Conservation (phyloP, 495 filamentous ascomycete genomes). For the Penicillium odoratum region DNA sequence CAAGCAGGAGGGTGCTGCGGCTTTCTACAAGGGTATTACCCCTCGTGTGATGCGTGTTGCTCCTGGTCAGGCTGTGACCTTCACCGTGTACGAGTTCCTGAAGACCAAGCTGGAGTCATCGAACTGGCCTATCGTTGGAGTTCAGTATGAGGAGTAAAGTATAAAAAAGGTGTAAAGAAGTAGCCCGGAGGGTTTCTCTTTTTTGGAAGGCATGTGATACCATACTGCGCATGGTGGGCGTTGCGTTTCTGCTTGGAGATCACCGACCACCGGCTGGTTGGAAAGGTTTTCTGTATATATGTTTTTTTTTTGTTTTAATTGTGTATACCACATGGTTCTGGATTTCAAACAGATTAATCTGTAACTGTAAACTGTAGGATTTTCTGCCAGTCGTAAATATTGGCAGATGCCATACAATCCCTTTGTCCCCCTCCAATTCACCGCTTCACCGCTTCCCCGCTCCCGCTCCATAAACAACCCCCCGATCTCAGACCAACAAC, state of each 20-base stretch:
- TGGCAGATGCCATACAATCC: background rate
- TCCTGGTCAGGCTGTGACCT: slow-evolving; percentile 96
- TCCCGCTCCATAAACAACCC: slow-evolving; percentile 24
- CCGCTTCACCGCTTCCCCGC: slow-evolving; percentile 20
- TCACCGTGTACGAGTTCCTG: slow-evolving; percentile 93
- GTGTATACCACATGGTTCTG: slow-evolving; percentile 24
- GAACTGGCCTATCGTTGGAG: slow-evolving; percentile 61
- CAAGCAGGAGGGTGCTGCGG: slow-evolving; percentile 87
- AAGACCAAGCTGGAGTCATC: slow-evolving; percentile 80
- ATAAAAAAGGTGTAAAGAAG: slow-evolving; percentile 4
- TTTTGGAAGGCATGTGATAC: slow-evolving; percentile 29
- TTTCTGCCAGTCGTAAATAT: background rate
- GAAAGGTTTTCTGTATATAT: slow-evolving; percentile 25
- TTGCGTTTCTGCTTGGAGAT: slow-evolving; percentile 20
- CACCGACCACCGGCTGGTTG: slow-evolving; percentile 18
- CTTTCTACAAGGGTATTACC: slow-evolving; percentile 99
- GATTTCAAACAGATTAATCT: background rate
- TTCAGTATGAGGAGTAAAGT: slow-evolving; percentile 71
- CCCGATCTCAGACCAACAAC: slow-evolving; percentile 3
- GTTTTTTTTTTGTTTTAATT: slow-evolving; percentile 25
- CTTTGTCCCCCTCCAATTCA: slow-evolving; percentile 21
- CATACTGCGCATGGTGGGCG: slow-evolving; percentile 29
- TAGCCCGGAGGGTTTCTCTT: background rate
- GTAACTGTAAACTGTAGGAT: background rate
- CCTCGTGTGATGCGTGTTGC: slow-evolving; percentile 96